These are phyloP conservation scores for Colletotrichum sp. DNA, from an alignment of 2,329 filamentous ascomycete species.

Conservation along the genomic window DNA sequence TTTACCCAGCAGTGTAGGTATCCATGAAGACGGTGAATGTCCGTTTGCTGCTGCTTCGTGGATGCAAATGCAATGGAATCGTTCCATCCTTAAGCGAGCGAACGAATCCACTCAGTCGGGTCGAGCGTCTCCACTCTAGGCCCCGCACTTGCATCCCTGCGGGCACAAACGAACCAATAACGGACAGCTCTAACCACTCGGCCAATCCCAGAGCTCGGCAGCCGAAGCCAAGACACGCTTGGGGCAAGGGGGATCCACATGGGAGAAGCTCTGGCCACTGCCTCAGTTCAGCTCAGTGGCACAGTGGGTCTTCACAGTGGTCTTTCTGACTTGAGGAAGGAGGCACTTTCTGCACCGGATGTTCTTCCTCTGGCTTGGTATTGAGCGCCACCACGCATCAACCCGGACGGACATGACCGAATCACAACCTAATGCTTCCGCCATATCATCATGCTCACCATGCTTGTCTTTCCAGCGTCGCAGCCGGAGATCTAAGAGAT, in stretches of 20 bases:
- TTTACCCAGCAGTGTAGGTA: neutral
- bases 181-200: too few relatives aligned
- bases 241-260: neutral
- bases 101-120: neutral
- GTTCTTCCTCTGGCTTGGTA: neutral
- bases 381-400: neutral
- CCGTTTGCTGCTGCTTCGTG: neutral
- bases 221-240: neutral
- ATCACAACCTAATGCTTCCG: neutral
- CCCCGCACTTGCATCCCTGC: neutral
- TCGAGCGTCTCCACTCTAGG: neutral
- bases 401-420: neutral
- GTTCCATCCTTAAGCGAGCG: neutral
- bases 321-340: neutral
- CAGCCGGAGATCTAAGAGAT: neutral
- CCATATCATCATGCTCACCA: neutral
- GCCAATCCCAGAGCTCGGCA: neutral
- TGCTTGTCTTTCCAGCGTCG: neutral
- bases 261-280: neutral
- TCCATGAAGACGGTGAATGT: neutral
- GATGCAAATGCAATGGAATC: neutral
- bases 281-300: neutral
- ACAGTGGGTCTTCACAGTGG: too few relatives aligned
- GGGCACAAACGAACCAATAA: neutral
- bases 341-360: neutral